Conservation (phyloP, 2,329 filamentous ascomycete genomes). For the Phialophora macrospora region DNA sequence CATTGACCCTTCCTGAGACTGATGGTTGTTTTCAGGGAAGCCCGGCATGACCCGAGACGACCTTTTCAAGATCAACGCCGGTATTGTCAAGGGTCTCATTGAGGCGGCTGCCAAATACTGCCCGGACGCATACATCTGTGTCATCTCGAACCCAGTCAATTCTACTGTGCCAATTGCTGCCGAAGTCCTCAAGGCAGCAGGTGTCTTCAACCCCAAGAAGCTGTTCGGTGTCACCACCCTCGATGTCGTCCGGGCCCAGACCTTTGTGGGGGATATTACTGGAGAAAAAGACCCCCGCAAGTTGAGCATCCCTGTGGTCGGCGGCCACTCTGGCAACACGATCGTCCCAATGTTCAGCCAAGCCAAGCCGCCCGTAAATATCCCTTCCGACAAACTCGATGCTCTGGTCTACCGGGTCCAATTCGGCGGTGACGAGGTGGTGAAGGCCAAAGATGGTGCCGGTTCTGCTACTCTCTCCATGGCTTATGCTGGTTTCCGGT, state of each 20-base stretch:
- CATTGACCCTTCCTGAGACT: constrained; percentile 26
- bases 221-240: constrained; percentile 98
- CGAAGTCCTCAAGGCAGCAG: constrained; percentile 91
- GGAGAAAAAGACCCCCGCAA: constrained; percentile 83
- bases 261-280: constrained; percentile 84
- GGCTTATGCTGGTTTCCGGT: constrained; percentile 96
- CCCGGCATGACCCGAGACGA: constrained; percentile 99
- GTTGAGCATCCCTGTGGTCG: constrained; percentile 87
- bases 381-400: constrained; percentile 88
- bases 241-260: constrained; percentile 97
- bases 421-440: constrained; percentile 96
- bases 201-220: constrained; percentile 91
- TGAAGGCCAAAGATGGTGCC: constrained; percentile 90
- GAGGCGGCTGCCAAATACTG: constrained; percentile 84
- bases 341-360: constrained; percentile 98
- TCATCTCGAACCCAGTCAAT: constrained; percentile 99
- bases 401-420: constrained; percentile 91
- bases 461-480: constrained; percentile 92
- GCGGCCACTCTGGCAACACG: constrained; percentile 96
- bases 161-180: constrained; percentile 97
- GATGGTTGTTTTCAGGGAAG: constrained; percentile 69
- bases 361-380: constrained; percentile 75
- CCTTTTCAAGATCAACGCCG: constrained; percentile 99
- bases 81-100: constrained; percentile 92
- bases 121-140: constrained; percentile 91